Evolutionary conservation across 768 basidiomycete genomes (phyloP), one percentile per base, ranked within the genome.

Genomic region (Pleurotus eryngii): DNA sequence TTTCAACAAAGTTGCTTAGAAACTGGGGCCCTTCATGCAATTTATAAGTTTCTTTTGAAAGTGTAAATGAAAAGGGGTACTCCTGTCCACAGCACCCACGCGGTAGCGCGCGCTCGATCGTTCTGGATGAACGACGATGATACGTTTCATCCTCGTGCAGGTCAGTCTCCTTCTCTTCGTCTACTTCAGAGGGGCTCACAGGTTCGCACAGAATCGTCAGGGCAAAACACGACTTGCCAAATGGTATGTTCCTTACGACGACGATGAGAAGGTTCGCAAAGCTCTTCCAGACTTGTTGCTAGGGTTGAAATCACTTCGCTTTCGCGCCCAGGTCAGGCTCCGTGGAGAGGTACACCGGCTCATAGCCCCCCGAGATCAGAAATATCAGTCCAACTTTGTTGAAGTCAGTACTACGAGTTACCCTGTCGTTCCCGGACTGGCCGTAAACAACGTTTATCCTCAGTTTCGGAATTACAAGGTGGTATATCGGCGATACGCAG

Each of bases 161-260:
- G 95, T 90, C 40, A 70, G 76, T 54, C 27, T 17, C 3, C 26
- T 43, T n/a, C 27, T 35, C 5, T 18, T 38, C 35, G 7, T 39
- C 17, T 22, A 1, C 3, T 54, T 22, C 12, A 15, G 27, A 46
- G 35, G 8, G 18, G 38, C 48, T 17, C 46, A 61, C 38, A 12
- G 57, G 30, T 45, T 59, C 18, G 8, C 43, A 3, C 63, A 98
- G 95, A 98, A 98, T 70, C 86, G 96, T 40, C 97, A 99, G 76
- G 97, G 97, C 15, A 99, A 99, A 77, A 98, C 96, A 3, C 81
- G 97, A 56, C 72, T 98, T 49, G 95, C 93, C 8, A 98, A 98
- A 73, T 99, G 96, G 96, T 98, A 98, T 76, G 92, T 92, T 24
- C 97, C 97, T 1, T 98, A 95, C 64, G 95, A 98, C 64, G 97